A percentile compares a stretch with the other conserved stretches of the same genome.
Evolutionary conservation across 2,329 filamentous ascomycete species (phyloP).

Genomic region (Colletotrichum paranaense): DNA sequence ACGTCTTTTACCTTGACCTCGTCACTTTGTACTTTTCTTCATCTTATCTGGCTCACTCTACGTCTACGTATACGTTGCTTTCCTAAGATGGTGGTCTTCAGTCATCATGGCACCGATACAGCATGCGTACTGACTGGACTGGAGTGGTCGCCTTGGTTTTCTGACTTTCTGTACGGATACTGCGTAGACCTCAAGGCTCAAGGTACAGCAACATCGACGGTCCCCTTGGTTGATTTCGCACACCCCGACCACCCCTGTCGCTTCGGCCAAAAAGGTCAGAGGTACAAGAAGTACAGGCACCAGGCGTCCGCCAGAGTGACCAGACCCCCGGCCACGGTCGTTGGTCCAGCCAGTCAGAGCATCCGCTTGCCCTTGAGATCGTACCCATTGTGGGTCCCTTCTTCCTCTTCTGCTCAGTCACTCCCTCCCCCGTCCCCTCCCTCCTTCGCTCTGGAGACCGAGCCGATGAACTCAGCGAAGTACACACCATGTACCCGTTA

Average conservation of each 20-base stretch:
- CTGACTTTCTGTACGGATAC: background rate
- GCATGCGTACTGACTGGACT: background rate
- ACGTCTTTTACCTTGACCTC: background rate
- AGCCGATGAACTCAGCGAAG: slow-evolving; percentile 35
- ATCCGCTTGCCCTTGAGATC: slow-evolving; percentile 29
- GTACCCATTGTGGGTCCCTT: slow-evolving; percentile 20
- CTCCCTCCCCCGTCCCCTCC: slow-evolving; percentile 3
- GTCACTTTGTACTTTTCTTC: background rate
- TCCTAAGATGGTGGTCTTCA: background rate
- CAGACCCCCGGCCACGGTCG: slow-evolving; percentile 3
- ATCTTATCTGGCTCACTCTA: background rate
- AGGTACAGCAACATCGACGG: background rate
- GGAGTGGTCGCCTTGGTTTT: slow-evolving; percentile 20
- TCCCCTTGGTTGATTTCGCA: slow-evolving; percentile 15
- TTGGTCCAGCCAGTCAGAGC: slow-evolving; percentile 30
- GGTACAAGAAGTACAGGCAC: slow-evolving; percentile 13
- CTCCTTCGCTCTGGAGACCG: slow-evolving; percentile 24
- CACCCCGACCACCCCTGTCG: slow-evolving; percentile 22
- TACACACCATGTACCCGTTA: slow-evolving; percentile 31
- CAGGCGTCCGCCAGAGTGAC: slow-evolving; percentile 20
- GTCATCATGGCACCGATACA: too few species aligned
- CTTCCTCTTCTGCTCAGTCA: slow-evolving; percentile 26
- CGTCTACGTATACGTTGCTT: background rate
- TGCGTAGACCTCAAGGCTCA: too few species aligned
- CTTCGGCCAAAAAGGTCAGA: slow-evolving; percentile 21